Percentiles rank a stretch among this genome's conserved stretches.
Evolutionary conservation across 2,329 filamentous ascomycete genomes (phyloP).

Genomic region (Arthrobotrys iridis): DNA sequence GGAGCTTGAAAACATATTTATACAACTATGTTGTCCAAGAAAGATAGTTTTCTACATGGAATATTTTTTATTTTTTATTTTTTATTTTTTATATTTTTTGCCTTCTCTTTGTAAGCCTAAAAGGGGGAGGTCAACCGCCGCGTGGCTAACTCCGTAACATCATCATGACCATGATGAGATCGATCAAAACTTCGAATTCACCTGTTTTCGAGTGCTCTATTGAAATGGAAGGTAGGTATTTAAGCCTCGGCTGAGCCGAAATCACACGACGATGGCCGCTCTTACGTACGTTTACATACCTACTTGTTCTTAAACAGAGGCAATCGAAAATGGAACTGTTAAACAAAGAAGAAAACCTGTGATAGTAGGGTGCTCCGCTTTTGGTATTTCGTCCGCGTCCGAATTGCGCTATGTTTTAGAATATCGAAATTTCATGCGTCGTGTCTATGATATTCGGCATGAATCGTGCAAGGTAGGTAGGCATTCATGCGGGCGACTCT

Average conservation of each 20-base stretch:
- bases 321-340: not conserved
- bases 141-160: too few relatives aligned
- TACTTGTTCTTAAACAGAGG: too few relatives aligned
- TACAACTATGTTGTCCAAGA: too few relatives aligned
- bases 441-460: too few relatives aligned
- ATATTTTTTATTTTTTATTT: too few relatives aligned
- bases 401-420: not conserved
- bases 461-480: not conserved
- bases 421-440: too few relatives aligned
- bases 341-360: not conserved
- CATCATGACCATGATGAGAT: not conserved
- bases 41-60: not conserved
- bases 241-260: conserved; percentile 30
- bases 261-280: not conserved
- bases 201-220: too few relatives aligned
- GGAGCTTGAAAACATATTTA: not conserved
- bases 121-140: not conserved
- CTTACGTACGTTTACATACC: not conserved
- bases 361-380: not conserved
- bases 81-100: too few relatives aligned
- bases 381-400: not conserved
- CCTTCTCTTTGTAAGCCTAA: too few relatives aligned
- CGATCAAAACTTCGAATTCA: not conserved
- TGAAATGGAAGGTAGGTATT: not conserved
- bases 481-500: too few relatives aligned